Evolutionary conservation across 192 early-diverging fungal species (phyloP).

Genomic region (Spinellus fusiger): DNA sequence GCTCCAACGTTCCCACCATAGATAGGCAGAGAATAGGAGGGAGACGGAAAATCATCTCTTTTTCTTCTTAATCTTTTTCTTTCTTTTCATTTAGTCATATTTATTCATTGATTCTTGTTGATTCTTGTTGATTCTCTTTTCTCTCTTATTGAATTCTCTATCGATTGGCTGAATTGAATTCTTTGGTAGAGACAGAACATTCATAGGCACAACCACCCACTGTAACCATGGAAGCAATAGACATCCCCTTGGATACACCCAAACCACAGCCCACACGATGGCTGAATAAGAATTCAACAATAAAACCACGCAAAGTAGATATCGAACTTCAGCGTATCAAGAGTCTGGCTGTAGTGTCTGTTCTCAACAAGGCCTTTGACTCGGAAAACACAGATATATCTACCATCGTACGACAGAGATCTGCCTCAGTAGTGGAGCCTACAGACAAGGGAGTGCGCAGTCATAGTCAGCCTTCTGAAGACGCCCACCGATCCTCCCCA

Average conservation of each 20-base stretch:
- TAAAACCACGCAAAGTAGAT: conserved; percentile 6
- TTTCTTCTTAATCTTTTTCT: too few species aligned
- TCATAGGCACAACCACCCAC: too few species aligned
- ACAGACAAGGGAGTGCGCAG: too few species aligned
- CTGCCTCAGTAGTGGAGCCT: not conserved
- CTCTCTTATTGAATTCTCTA: too few species aligned
- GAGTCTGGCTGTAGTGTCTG: conserved; percentile 11
- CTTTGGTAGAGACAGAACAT: too few species aligned
- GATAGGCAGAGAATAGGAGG: too few species aligned
- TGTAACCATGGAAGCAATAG: not conserved
- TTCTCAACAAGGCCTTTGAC: conserved; percentile 8
- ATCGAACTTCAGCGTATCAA: conserved; percentile 13
- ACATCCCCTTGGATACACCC: not conserved
- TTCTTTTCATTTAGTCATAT: too few species aligned
- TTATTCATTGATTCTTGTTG: too few species aligned
- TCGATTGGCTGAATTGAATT: too few species aligned
- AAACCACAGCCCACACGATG: not conserved
- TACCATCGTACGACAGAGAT: not conserved
- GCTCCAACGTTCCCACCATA: too few species aligned
- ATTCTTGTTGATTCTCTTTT: too few species aligned
- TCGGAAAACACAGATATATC: not conserved
- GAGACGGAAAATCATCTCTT: too few species aligned
- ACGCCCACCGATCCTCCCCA: not conserved
- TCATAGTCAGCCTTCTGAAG: not conserved
- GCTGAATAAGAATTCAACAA: not conserved